Evolutionary conservation across 371 early-diverging fungal genomes (phyloP), one percentile per base, ranked within the genome.

Genomic region (Circinella umbellata): DNA sequence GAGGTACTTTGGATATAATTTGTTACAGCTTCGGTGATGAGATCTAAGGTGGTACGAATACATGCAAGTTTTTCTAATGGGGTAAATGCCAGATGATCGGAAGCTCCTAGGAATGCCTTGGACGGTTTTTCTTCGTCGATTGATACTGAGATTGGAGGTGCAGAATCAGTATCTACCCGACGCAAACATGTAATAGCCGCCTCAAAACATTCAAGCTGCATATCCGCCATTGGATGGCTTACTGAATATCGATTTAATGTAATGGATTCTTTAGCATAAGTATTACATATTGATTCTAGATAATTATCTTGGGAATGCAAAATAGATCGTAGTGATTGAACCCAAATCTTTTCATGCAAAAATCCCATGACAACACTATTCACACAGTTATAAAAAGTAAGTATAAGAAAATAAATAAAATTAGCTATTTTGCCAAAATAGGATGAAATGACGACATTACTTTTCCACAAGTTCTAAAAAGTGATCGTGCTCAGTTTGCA

Each of bases 401-500:
- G 42, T 39, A 61, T 63, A 39, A 63, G n/a, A 39, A 27, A 39
- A 27, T 4, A 27, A 59, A 20, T 51, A n/a, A 51, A 51, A 51
- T 51, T 51, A 51, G 37, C 37, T 9, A 37, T 34, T n/a, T 37
- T 47, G 14, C 27, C 42, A 57, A 38, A 15, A 34, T 46, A 57
- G 5, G 63, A 35, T 18, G 49, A 59, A 27, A 55, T 61, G 62
- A 61, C 42, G 48, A 47, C 13, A 73, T 69, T 81, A 89, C 89
- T 89, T 89, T 80, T 89, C 89, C 15, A 88, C 78, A 36, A 87
- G 76, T 63, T 87, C 89, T 64, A 84, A 72, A 63, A 87, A 85
- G 60, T 75, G 77, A 63, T 87, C 86, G 55, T 85, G 84, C 67
- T 88, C 89, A 17, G 81, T 79, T 55, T 85, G 86, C 10, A 80